Base-by-base conservation (phyloP, 2,329 filamentous ascomycete genomes). In the Phoma sp. region DNA sequence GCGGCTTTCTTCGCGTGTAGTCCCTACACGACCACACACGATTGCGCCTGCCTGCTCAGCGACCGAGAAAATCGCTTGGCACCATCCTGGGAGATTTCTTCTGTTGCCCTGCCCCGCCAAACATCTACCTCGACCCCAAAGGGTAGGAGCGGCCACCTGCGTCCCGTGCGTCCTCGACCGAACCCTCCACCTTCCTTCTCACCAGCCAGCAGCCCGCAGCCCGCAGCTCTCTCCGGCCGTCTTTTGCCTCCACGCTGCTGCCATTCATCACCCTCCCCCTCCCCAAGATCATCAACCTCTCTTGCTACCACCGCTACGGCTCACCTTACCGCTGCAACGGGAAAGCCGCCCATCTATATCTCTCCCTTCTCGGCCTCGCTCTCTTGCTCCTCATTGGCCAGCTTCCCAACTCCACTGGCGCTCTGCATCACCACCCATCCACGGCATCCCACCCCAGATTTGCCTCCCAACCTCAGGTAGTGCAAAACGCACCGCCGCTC, bases 401-500 rank as follows among this genome's bases (percentile, higher is more conserved):
- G 48, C 45, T 19, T 10, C 45, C 32, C 45, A 61, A 61, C 48
- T 60, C 43, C 51, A 47, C 61, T 60, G 62, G 61, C 61, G 47
- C 55, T 63, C 61, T 70, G 63, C 69, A 55, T 55, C 52, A 65
- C 60, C 63, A 67, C 63, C 62, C 53, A 48, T 46, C 50, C 41
- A 53, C 49, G 45, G 55, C 60, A 58, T 37, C 37, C 46, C 46
- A 43, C 52, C 46, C 46, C 52, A 45, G 46, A 51, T 51, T 47
- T 43, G 52, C 46, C 41, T 51, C 46, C 37, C 32, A 31, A 46
- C 47, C 52, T 51, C 37, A 43, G 46, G 52, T 55, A 46, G 52
- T 47, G 46, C 52, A 55, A 51, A 50, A 50, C 37, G 41, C 21
- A 51, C 52, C 43, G 37, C 31, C 47, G 36, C 47, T 47, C 52